A percentile compares a stretch with the other conserved stretches of the same genome.
Conservation (phyloP, 768 basidiomycete genomes). For the Mycena latifolia region DNA sequence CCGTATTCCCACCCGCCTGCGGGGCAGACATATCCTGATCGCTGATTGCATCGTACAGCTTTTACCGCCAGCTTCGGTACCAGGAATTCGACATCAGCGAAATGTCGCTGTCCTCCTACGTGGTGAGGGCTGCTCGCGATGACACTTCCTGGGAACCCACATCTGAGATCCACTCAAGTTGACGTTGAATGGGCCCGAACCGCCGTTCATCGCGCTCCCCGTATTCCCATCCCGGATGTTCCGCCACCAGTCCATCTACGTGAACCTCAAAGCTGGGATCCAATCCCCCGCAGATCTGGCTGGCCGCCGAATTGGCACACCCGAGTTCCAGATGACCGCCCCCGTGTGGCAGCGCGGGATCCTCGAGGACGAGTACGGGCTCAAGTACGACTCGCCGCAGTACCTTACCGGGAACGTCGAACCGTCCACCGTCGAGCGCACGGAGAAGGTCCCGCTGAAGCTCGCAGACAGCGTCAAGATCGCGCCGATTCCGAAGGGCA, state of each 20-base stretch:
- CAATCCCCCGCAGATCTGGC: constrained; percentile 31
- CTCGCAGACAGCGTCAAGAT: constrained; percentile 36
- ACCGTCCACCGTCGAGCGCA: constrained; percentile 29
- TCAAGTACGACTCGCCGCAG: constrained; percentile 31
- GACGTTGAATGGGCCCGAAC: constrained; percentile 28
- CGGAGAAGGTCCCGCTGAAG: constrained; percentile 35
- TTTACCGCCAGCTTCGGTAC: constrained; percentile 36
- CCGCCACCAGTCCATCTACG: constrained; percentile 39
- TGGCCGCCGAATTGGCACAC: constrained; percentile 34
- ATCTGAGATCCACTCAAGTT: constrained; percentile 3
- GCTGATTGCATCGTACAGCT: constrained; percentile 24
- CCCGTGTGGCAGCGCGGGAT: constrained; percentile 39
- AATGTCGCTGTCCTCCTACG: constrained; percentile 36
- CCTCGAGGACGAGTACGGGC: constrained; percentile 34
- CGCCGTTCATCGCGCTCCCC: constrained; percentile 36
- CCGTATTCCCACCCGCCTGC: not conserved
- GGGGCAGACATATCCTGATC: no score
- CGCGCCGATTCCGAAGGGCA: constrained; percentile 27
- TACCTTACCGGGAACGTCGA: constrained; percentile 37
- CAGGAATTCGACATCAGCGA: constrained; percentile 38
- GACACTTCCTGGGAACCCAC: not conserved
- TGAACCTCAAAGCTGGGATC: constrained; percentile 35
- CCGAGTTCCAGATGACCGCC: constrained; percentile 40
- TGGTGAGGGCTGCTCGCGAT: constrained; percentile 6
- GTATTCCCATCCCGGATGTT: constrained; percentile 38